phyloP scores from a whole-genome alignment of 2,329 filamentous ascomycete genomes.

The Hypoxylon sp. region DNA sequence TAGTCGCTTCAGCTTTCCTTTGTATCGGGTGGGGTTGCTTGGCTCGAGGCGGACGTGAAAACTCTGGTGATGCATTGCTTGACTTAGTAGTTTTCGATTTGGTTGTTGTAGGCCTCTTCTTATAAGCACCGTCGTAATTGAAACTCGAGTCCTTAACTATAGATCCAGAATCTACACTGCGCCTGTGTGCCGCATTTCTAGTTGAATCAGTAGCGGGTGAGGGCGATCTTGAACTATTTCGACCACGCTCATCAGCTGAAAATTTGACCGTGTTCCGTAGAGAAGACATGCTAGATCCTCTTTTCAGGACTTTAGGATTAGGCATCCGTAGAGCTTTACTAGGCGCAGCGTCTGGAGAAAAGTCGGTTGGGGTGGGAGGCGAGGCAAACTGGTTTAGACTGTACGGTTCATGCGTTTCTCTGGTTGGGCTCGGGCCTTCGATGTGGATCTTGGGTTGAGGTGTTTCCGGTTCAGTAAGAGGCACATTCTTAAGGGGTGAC shows the following conservation, averaged over 20 bases:
- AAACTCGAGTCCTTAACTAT: constrained; percentile 20
- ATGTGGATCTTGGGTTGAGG: constrained; percentile 43
- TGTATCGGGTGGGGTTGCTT: constrained; percentile 21
- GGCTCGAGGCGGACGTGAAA: constrained; percentile 4
- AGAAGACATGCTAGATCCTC: constrained; percentile 9
- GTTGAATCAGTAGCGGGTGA: constrained; percentile 21
- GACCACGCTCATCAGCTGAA: constrained; percentile 31
- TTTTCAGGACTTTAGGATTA: constrained; percentile 14
- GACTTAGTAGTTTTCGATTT: constrained; percentile 7
- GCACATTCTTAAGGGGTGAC: constrained; percentile 1
- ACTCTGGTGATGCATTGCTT: neutral
- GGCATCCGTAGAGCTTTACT: constrained; percentile 1
- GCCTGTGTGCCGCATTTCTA: constrained; percentile 21
- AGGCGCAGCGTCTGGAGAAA: constrained; percentile 29
- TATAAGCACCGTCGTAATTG: constrained; percentile 30
- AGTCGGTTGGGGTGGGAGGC: constrained; percentile 27
- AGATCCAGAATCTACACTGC: constrained; percentile 22
- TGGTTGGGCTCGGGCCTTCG: constrained; percentile 41
- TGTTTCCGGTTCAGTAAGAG: constrained; percentile 30
- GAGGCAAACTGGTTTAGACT: constrained; percentile 27
- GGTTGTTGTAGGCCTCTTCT: constrained; percentile 11
- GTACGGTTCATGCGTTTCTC: constrained; percentile 17
- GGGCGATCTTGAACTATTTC: constrained; percentile 11
- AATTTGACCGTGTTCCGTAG: constrained; percentile 30
- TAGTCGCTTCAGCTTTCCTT: constrained; percentile 25